Evolutionary conservation across 2,329 filamentous ascomycete species (phyloP), one percentile per base, ranked within the genome.

Genomic region (Xylaria sp.): DNA sequence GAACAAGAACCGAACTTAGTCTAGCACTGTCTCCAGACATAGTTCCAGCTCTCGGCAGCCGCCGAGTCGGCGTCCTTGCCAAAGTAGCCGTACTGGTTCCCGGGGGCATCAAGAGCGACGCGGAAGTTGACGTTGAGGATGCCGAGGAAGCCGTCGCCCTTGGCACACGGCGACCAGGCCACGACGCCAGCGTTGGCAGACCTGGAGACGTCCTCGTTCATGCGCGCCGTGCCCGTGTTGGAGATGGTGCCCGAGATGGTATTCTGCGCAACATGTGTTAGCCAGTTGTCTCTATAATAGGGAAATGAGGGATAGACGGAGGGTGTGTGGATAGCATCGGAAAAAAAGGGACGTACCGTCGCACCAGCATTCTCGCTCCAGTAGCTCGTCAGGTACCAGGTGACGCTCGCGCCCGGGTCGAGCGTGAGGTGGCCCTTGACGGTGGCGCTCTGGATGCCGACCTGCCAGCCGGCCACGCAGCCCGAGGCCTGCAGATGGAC

Each of bases 41-140:
- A 77, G 33, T 76, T 75, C 76, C 77, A 80, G 66, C 73, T 78
- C 75, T 82, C 80, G 1, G 74, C 77, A 4, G 75, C 64, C 5
- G 73, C 63, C 3, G 70, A 71, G 54, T 75, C 70, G 31, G 71
- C 64, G 59, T 74, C 71, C 62, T 79, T 79, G 71, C 80, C 79
- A 64, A 81, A 81, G 72, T 76, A 79, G 23, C 71, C 77, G 68
- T 77, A 75, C 73, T 74, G 72, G 31, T 70, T 56, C 42, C 73
- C 77, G 53, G 76, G 75, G 28, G 78, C 78, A 36, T 65, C 74
- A 20, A 82, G 76, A 4, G 77, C 79, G 59, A 79, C 77, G 66
- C 80, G 77, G 76, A 81, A 81, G 75, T 82, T 81, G 77, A 82
- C 77, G 71, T 82, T 81, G 48, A 82, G 73, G 58, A 81, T 77